Percentiles rank a stretch among this genome's conserved stretches.
These are phyloP conservation scores for Dalbergia cultrata DNA, from an alignment of 306 rosid species.

Conservation along the genomic window DNA sequence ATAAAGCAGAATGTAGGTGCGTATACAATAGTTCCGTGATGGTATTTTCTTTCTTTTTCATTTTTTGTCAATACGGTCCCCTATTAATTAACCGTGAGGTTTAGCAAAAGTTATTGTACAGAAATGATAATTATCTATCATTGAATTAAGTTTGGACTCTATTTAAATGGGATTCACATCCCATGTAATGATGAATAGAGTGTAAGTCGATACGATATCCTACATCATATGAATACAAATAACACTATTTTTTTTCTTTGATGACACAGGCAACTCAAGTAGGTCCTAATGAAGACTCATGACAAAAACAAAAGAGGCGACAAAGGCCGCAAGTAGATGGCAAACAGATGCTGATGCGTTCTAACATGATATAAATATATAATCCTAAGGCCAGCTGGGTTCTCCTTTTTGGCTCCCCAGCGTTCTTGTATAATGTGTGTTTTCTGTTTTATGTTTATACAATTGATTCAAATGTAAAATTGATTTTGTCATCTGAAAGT, in stretches of 20 bases:
- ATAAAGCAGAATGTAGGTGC: not conserved
- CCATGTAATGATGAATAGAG: too few relatives aligned
- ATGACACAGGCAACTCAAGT: slow-evolving; percentile 14
- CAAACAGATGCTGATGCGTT: slow-evolving; percentile 1
- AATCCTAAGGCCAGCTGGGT: not conserved
- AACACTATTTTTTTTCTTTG: too few relatives aligned
- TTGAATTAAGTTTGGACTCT: too few relatives aligned
- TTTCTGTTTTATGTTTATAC: too few relatives aligned
- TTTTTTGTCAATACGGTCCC: not conserved
- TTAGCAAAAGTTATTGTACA: not conserved
- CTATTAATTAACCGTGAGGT: not conserved
- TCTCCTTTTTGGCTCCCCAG: not conserved
- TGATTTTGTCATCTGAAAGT: too few relatives aligned
- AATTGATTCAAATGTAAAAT: too few relatives aligned
- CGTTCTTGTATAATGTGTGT: not conserved
- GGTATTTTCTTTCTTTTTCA: not conserved
- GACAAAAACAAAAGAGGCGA: not conserved
- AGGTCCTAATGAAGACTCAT: not conserved
- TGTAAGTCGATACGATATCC: too few relatives aligned
- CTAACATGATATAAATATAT: not conserved
- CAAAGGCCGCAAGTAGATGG: not conserved
- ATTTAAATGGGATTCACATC: too few relatives aligned
- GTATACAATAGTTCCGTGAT: not conserved
- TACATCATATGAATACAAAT: too few relatives aligned
- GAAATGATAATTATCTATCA: too few relatives aligned